Evolutionary conservation across 352 stramenopile species (phyloP).

Genomic region (Pythium rhizo-oryzae): DNA sequence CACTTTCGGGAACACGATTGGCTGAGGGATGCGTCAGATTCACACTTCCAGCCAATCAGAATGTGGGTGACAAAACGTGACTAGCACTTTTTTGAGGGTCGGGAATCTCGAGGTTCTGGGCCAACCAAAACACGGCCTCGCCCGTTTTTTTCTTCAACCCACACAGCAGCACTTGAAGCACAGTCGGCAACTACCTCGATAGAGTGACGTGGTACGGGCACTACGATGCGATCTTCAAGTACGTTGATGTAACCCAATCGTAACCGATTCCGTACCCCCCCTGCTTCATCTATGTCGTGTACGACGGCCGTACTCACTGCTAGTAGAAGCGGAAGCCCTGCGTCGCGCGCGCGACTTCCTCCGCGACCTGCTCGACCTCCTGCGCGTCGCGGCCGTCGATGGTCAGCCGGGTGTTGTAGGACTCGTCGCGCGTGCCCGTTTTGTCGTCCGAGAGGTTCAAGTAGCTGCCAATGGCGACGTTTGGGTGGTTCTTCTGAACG

Average conservation of each 20-base stretch:
- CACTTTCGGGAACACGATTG: conserved; percentile 7
- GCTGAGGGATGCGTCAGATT: not conserved
- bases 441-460: conserved; percentile 76
- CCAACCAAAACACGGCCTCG: not conserved
- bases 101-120: not conserved
- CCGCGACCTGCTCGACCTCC: conserved; percentile 58
- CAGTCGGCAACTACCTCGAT: not conserved
- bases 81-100: not conserved
- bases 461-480: conserved; percentile 84
- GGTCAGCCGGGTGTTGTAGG: conserved; percentile 71
- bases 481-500: conserved; percentile 66
- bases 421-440: conserved; percentile 50
- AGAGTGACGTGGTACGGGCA: not conserved
- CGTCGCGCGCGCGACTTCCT: conserved; percentile 36
- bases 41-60: conserved; percentile 12
- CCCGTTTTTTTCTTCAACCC: not conserved
- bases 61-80: conserved; percentile 16
- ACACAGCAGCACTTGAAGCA: not conserved
- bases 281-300: not conserved
- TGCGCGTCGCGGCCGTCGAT: conserved; percentile 57
- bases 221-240: conserved; percentile 1
- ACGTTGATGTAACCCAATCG: not conserved
- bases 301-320: not conserved
- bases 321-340: conserved; percentile 29
- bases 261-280: not conserved